Evolutionary conservation across 129 eudicot genomes (phyloP), one percentile per base, ranked within the genome.

Genomic region (Escallonia rubra): DNA sequence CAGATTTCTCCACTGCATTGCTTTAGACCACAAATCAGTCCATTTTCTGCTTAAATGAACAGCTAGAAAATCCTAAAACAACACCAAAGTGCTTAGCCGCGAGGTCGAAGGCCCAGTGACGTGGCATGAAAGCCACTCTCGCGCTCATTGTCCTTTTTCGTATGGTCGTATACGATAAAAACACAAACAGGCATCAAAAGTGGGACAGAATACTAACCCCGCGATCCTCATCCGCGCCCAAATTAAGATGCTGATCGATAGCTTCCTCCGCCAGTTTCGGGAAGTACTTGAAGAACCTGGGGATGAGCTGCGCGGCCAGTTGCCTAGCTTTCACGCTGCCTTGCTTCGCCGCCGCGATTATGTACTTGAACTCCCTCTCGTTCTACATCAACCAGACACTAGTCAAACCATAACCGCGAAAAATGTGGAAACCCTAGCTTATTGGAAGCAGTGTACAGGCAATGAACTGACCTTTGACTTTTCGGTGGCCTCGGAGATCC

Each of bases 291-390:
- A 81, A 78, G 56, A 78, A 87, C 80, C 68, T 87, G 3, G 95
- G 95, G 70, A 87, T 87, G 61, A 87, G 76, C 81, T 81, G 90
- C 7, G 95, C 90, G 12, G 95, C 90, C 59, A 87, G 57, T n/a
- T 87, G 95, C 51, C 77, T 83, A 3, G 87, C 85, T 66, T 87
- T 87, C 16, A 81, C 82, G 49, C 85, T 83, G 8, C 95, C 85
- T 23, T 23, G 34, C n/a, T 74, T 73, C 0, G 87, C 83, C 9
- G 90, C 90, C 53, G 72, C 81, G 3, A 87, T 73, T 58, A 87
- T 83, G 2, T 81, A 80, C 73, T 81, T 77, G 9, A 81, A 87
- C 64, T 87, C 95, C 62, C 50, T 61, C 68, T 47, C 56, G 59
- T 79, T 60, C 87, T 87, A 8, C 48, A 11, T 7, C 7, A 0